Evolutionary conservation across 495 filamentous ascomycete species (phyloP).

Genomic region (Sphaerosporella brunnea): DNA sequence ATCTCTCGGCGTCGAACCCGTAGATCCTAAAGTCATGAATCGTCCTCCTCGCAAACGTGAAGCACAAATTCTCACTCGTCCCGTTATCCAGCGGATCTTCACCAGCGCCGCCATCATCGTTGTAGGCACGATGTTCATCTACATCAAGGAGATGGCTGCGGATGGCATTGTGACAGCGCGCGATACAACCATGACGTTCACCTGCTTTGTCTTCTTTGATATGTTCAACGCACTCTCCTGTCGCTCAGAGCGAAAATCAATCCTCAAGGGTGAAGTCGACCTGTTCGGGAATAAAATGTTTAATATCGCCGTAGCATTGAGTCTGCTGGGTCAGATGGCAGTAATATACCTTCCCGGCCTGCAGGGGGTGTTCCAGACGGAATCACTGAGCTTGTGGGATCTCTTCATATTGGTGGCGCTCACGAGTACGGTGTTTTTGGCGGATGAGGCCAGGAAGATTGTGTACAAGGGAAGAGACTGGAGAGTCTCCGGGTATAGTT

Average conservation of each 20-base stretch:
- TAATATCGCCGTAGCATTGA: constrained; percentile 78
- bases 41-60: constrained; percentile 68
- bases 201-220: constrained; percentile 93
- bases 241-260: constrained; percentile 74
- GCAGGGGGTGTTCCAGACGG: constrained; percentile 89
- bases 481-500: constrained; percentile 32
- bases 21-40: constrained; percentile 86
- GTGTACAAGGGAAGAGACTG: constrained; percentile 30
- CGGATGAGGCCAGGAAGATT: constrained; percentile 69
- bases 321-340: constrained; percentile 63
- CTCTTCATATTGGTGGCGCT: constrained; percentile 50
- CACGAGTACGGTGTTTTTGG: constrained; percentile 83
- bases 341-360: constrained; percentile 90
- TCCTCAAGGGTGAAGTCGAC: constrained; percentile 68
- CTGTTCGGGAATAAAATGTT: constrained; percentile 81
- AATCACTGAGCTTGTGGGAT: constrained; percentile 58
- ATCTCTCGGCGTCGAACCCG: constrained; percentile 87
- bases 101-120: constrained; percentile 83
- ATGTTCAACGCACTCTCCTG: constrained; percentile 97
- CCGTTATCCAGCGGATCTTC: constrained; percentile 64
- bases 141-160: constrained; percentile 70
- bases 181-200: constrained; percentile 98
- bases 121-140: constrained; percentile 75
- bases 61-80: constrained; percentile 70
- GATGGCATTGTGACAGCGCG: constrained; percentile 70